Conservation (phyloP, 2,329 filamentous ascomycete species). For the Pseudofabraea citricarpa region DNA sequence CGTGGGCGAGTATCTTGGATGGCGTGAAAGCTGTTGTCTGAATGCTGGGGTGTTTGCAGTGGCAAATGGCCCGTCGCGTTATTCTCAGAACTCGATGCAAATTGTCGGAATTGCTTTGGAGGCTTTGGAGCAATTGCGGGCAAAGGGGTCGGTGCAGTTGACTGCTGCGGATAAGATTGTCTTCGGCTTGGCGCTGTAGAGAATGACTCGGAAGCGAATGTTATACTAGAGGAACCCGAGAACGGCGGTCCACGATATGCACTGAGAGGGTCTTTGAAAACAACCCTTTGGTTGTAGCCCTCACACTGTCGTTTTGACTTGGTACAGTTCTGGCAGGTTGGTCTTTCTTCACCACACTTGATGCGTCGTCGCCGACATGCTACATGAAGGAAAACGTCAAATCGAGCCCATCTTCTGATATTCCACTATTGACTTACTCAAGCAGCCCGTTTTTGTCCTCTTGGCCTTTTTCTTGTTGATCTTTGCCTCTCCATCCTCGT, state of each 20-base stretch:
- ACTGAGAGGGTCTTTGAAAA: conserved; percentile 71
- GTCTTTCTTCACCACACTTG: conserved; percentile 90
- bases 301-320: conserved; percentile 82
- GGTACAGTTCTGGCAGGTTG: conserved; percentile 77
- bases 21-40: conserved; percentile 4
- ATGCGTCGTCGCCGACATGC: conserved; percentile 92
- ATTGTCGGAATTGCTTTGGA: conserved; percentile 2
- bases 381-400: conserved; percentile 28
- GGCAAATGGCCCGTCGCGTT: no score
- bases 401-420: neutral
- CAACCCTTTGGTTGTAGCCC: conserved; percentile 75
- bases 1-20: no score
- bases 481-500: neutral
- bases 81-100: conserved; percentile 3
- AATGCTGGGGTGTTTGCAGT: conserved; percentile 3
- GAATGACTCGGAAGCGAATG: conserved; percentile 10
- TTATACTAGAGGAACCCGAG: conserved; percentile 3
- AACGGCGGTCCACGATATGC: conserved; percentile 43
- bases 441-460: conserved; percentile 86
- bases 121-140: conserved; percentile 10
- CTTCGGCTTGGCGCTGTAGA: conserved; percentile 6
- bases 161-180: conserved; percentile 1
- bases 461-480: conserved; percentile 8
- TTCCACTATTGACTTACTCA: conserved; percentile 66
- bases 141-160: neutral